phyloP scores from a whole-genome alignment of 1,284 basidiomycete genomes.

The Cutaneotrichosporon cavernicola region DNA sequence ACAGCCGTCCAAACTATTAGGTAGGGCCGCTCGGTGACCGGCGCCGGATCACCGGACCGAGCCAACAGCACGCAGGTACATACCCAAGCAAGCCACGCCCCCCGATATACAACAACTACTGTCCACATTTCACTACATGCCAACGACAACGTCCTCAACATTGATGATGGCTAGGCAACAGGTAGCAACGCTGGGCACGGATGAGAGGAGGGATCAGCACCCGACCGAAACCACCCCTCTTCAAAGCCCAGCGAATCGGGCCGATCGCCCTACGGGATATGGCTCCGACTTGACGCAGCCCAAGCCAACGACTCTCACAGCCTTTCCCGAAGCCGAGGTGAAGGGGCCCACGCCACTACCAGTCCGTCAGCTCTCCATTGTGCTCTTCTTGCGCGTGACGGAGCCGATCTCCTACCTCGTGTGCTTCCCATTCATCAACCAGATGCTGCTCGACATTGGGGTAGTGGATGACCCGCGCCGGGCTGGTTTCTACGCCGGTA shows the following conservation, averaged over 20 bases:
- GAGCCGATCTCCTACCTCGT: conserved; percentile 42
- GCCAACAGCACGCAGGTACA: background rate
- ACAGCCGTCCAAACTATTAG: background rate
- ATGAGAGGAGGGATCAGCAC: background rate
- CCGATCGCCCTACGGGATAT: background rate
- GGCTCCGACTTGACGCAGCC: background rate
- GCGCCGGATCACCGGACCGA: background rate
- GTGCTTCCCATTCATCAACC: conserved; percentile 41
- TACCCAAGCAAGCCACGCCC: too few relatives aligned
- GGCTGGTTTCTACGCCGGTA: conserved; percentile 41
- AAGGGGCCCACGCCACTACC: conserved; percentile 35
- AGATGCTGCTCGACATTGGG: conserved; percentile 42
- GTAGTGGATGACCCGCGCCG: conserved; percentile 36
- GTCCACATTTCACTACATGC: background rate
- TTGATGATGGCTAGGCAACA: background rate
- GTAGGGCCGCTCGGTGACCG: background rate
- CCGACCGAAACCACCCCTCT: conserved; percentile 1
- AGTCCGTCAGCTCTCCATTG: conserved; percentile 35
- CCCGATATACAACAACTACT: background rate
- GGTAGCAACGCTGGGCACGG: background rate
- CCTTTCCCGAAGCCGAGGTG: background rate
- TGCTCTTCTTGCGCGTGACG: conserved; percentile 40
- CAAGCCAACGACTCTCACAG: background rate
- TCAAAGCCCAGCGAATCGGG: background rate
- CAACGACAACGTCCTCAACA: background rate